Conservation (phyloP, 345 rosid species). For the Aethionema arabicum region DNA sequence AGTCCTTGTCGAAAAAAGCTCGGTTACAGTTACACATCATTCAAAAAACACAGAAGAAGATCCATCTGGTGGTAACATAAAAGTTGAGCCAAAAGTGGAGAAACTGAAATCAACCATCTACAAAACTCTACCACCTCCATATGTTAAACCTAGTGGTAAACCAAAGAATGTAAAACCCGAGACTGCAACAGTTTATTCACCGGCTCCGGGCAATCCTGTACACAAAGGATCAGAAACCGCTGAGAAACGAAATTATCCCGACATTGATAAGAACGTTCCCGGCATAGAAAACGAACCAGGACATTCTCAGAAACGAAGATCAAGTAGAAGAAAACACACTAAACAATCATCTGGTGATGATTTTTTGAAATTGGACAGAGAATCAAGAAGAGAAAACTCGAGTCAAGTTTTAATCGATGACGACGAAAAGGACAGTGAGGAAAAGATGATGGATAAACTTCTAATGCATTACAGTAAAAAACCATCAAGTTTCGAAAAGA, state of each 20-base stretch:
- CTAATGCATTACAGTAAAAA: conserved; percentile 87
- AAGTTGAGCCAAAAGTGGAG: conserved; percentile 44
- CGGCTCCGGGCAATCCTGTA: conserved; percentile 25
- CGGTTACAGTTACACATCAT: not conserved
- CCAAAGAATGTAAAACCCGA: conserved; percentile 38
- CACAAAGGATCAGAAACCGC: conserved; percentile 29
- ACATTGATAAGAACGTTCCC: conserved; percentile 33
- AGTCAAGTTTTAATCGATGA: conserved; percentile 64
- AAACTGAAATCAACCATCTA: conserved; percentile 42
- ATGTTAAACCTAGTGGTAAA: conserved; percentile 50
- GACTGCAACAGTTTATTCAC: conserved; percentile 28
- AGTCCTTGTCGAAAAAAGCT: conserved; percentile 32
- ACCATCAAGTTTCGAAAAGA: conserved; percentile 56
- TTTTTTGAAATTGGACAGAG: conserved; percentile 42
- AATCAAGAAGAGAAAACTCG: conserved; percentile 66
- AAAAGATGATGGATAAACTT: conserved; percentile 79
- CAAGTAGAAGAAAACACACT: conserved; percentile 58
- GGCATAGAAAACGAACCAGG: conserved; percentile 27
- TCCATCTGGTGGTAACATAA: conserved; percentile 30
- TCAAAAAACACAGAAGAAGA: conserved; percentile 37
- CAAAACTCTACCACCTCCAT: conserved; percentile 70
- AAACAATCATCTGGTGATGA: conserved; percentile 44
- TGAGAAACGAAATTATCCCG: conserved; percentile 36
- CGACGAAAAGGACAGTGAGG: conserved; percentile 68
- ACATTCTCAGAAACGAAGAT: conserved; percentile 51